A percentile compares a stretch with the other conserved stretches of the same genome.
phyloP scores from a whole-genome alignment of 2,329 filamentous ascomycete species.

The Penicillium hesseltinei region DNA sequence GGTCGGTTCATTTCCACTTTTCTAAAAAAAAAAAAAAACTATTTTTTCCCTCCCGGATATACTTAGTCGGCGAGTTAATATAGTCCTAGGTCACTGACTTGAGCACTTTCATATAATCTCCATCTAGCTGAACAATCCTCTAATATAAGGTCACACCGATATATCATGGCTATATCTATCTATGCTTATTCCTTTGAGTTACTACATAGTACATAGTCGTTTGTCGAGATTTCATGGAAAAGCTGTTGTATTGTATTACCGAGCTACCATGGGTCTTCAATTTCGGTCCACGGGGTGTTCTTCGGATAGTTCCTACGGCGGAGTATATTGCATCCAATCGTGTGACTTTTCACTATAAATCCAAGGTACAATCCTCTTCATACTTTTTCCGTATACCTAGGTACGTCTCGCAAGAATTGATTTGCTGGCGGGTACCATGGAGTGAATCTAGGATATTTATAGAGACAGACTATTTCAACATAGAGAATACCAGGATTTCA shows the following conservation, averaged over 20 bases:
- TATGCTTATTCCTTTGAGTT: neutral
- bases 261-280: neutral
- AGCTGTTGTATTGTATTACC: neutral
- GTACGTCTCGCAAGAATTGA: neutral
- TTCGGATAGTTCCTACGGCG: neutral
- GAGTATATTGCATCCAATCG: slow-evolving; percentile 8
- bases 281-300: neutral
- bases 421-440: neutral
- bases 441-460: neutral
- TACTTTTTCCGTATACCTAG: neutral
- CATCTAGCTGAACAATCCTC: neutral
- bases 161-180: neutral
- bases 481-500: no score
- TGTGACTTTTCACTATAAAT: neutral
- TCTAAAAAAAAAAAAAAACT: no score
- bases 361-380: neutral
- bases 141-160: no score
- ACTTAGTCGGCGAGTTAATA: neutral
- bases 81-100: neutral
- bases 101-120: neutral
- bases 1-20: neutral
- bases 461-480: neutral
- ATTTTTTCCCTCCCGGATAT: neutral
- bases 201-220: no score
- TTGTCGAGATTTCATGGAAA: neutral